A percentile compares a stretch with the other conserved stretches of the same genome.
Conservation (phyloP, 495 filamentous ascomycete species). For the Rhizodiscina lignyota region DNA sequence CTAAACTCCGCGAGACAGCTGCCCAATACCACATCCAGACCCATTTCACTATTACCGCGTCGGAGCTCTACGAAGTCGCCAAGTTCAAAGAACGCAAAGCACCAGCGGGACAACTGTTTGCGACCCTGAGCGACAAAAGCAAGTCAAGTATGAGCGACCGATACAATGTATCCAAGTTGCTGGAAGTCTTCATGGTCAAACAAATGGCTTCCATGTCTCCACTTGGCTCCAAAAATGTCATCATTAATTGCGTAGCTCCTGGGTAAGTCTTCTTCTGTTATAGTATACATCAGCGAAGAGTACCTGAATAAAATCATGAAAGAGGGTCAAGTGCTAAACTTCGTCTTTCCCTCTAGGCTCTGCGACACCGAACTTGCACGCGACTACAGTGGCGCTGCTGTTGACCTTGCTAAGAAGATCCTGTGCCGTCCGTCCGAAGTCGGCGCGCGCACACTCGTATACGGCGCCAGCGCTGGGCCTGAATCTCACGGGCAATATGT, state of each 20-base stretch:
- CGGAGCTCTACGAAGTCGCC: no score
- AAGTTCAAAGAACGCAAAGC: no score
- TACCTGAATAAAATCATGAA: no score
- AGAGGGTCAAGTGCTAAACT: no score
- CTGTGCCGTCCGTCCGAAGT: constrained; percentile 22
- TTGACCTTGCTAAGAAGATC: constrained; percentile 6
- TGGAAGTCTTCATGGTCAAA: constrained; percentile 14
- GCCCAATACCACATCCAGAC: not conserved
- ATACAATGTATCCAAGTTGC: constrained; percentile 18
- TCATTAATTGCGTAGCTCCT: constrained; percentile 25
- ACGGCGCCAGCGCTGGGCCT: constrained; percentile 19
- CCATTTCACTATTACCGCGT: no score
- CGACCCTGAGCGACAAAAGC: constrained; percentile 11
- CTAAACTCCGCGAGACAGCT: constrained; percentile 4
- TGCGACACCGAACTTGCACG: constrained; percentile 22
- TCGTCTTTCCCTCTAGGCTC: no score
- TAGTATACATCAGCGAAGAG: no score
- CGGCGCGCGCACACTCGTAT: constrained; percentile 24
- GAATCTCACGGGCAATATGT: constrained; percentile 22
- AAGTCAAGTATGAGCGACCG: constrained; percentile 15
- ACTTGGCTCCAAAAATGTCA: constrained; percentile 12
- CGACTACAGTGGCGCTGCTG: constrained; percentile 5
- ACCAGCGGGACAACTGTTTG: constrained; percentile 11
- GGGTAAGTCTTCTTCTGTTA: no score
- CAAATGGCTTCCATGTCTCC: constrained; percentile 11